A percentile compares a stretch with the other conserved stretches of the same genome.
Evolutionary conservation across 139 green algal species (phyloP).

Genomic region (Deuterostichococcus epilithicus): DNA sequence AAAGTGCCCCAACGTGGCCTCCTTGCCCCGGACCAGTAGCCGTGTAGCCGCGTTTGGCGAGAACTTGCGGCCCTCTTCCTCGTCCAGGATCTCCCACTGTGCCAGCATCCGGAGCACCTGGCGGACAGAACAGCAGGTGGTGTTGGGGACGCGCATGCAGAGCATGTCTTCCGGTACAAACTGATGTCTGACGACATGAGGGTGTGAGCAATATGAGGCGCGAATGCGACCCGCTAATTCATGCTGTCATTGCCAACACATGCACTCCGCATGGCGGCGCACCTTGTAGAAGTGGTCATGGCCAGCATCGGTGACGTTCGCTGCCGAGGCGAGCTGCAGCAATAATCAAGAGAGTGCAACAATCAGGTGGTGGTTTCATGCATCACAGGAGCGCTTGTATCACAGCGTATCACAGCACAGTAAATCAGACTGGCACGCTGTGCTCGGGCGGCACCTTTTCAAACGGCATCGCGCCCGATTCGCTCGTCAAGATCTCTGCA

Average conservation of each 20-base stretch:
- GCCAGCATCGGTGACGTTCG: slow-evolving; percentile 6
- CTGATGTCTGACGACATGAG: no score
- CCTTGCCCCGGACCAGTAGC: slow-evolving; percentile 15
- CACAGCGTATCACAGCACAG: not conserved
- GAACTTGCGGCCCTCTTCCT: slow-evolving; percentile 12
- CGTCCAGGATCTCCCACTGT: slow-evolving; percentile 21
- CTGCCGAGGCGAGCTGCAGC: slow-evolving; percentile 18
- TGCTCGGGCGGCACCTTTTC: slow-evolving; percentile 3
- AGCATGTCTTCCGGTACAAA: no score
- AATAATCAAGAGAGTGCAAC: no score
- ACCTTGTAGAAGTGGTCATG: slow-evolving; percentile 30
- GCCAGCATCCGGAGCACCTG: slow-evolving; percentile 17
- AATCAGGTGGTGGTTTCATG: not conserved
- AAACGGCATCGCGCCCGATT: not conserved
- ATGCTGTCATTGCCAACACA: no score
- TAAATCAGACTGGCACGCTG: not conserved
- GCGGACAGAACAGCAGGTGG: no score
- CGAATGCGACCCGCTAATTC: no score
- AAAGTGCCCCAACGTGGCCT: slow-evolving; percentile 22
- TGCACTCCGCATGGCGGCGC: no score
- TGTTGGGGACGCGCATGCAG: no score
- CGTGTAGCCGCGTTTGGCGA: slow-evolving; percentile 12
- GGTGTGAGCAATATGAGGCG: no score
- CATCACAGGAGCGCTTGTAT: not conserved
- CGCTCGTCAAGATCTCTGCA: slow-evolving; percentile 17